phyloP scores from a whole-genome alignment of 202 grass and related monocot genomes.

The Schoenoplectus triqueter region DNA sequence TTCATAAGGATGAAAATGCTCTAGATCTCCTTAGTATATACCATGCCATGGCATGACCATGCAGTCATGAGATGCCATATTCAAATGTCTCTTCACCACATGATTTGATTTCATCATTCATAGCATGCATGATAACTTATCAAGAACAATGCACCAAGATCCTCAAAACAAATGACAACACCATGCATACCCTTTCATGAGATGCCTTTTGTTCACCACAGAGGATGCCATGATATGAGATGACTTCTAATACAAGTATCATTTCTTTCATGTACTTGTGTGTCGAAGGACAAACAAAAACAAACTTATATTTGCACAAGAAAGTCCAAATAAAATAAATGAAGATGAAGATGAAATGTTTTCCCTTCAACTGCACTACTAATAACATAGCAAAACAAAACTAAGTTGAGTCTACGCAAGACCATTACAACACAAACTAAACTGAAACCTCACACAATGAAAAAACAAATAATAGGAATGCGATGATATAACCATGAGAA shows the following conservation, averaged over 20 bases:
- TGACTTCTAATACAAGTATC: conserved; percentile 44
- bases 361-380: conserved; percentile 45
- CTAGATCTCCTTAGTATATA: conserved; percentile 31
- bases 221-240: conserved; percentile 65
- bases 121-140: conserved; percentile 50
- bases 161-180: conserved; percentile 49
- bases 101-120: background rate
- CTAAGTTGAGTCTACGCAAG: conserved; percentile 29
- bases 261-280: conserved; percentile 30
- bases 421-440: conserved; percentile 36
- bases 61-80: conserved; percentile 27
- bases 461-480: conserved; percentile 50
- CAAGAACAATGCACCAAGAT: conserved; percentile 46
- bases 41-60: conserved; percentile 26
- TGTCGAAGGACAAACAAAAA: conserved; percentile 36
- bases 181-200: conserved; percentile 63
- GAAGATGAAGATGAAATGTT: conserved; percentile 58
- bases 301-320: conserved; percentile 44
- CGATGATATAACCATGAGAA: conserved; percentile 51
- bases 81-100: conserved; percentile 12
- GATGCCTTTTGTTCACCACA: conserved; percentile 47
- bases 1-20: conserved; percentile 28
- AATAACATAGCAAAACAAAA: conserved; percentile 27
- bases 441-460: conserved; percentile 33
- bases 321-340: conserved; percentile 49